phyloP scores from a whole-genome alignment of 352 stramenopile genomes.

The Globisporangium camurandrum region DNA sequence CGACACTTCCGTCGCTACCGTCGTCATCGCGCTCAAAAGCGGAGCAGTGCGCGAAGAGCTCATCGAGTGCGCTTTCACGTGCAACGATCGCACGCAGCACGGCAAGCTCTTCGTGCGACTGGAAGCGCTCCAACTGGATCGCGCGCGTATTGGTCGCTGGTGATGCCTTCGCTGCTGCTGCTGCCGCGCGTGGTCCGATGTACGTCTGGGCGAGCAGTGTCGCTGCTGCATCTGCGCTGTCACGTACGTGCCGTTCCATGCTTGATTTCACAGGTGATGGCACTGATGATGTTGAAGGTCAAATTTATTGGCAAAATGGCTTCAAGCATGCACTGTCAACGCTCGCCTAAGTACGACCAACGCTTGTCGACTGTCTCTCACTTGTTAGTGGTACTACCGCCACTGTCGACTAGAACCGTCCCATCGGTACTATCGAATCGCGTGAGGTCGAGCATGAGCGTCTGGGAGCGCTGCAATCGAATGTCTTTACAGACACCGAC shows the following conservation, averaged over 20 bases:
- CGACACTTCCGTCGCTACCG: slow-evolving; percentile 5
- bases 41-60: slow-evolving; percentile 38
- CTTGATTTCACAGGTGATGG: too few relatives aligned
- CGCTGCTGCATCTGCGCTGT: not conserved
- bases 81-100: slow-evolving; percentile 60
- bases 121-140: slow-evolving; percentile 43
- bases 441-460: slow-evolving; percentile 78
- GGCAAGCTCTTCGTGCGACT: slow-evolving; percentile 54
- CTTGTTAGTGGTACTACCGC: slow-evolving; percentile 2
- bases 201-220: not conserved
- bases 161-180: not conserved
- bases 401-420: not conserved
- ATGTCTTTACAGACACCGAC: slow-evolving; percentile 90
- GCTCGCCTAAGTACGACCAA: not conserved
- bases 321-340: not conserved
- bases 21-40: slow-evolving; percentile 34
- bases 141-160: slow-evolving; percentile 14
- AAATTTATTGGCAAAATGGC: too few relatives aligned
- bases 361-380: too few relatives aligned
- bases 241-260: too few relatives aligned
- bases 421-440: slow-evolving; percentile 60
- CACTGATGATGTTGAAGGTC: too few relatives aligned
- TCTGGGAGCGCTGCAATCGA: slow-evolving; percentile 54
- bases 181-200: not conserved
- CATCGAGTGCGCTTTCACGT: slow-evolving; percentile 46